phyloP scores from a whole-genome alignment of 768 basidiomycete species.

The Lentinus brumalis region DNA sequence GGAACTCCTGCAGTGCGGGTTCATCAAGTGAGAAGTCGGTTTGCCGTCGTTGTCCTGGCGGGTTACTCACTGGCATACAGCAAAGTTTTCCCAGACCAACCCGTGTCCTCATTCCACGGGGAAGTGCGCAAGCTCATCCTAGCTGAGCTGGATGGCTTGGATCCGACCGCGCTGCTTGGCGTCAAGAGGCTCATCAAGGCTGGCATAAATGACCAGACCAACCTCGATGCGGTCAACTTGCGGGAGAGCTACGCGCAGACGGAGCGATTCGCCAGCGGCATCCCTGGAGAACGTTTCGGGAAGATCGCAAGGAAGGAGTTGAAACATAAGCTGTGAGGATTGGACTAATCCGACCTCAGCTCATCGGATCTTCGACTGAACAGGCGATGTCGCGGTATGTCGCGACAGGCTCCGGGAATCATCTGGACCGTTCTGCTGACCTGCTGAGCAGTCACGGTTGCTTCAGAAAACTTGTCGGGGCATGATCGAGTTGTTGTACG shows the following conservation, averaged over 20 bases:
- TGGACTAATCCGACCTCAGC: background rate
- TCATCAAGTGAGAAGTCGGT: constrained; percentile 55
- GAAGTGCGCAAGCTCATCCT: constrained; percentile 52
- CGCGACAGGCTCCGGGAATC: background rate
- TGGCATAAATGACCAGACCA: constrained; percentile 61
- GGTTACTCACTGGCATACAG: constrained; percentile 34
- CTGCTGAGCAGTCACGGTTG: too few relatives aligned
- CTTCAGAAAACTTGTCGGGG: too few relatives aligned
- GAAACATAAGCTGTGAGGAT: constrained; percentile 56
- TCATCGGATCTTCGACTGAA: too few relatives aligned
- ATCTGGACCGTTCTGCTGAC: too few relatives aligned
- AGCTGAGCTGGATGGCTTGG: constrained; percentile 59
- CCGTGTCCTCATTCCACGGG: constrained; percentile 53
- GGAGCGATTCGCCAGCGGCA: constrained; percentile 60
- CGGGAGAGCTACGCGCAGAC: constrained; percentile 76
- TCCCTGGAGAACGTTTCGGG: constrained; percentile 54
- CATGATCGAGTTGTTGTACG: too few relatives aligned
- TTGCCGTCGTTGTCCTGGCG: background rate
- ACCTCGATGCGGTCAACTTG: constrained; percentile 64
- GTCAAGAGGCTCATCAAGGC: constrained; percentile 56
- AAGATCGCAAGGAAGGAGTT: constrained; percentile 65
- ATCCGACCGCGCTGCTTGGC: constrained; percentile 52
- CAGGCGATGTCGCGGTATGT: background rate
- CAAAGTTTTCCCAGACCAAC: constrained; percentile 59
- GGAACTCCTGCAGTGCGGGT: constrained; percentile 60